A percentile compares a stretch with the other conserved stretches of the same genome.
Conservation (phyloP, 2,329 filamentous ascomycete genomes). For the Sordariomycetes sp. region DNA sequence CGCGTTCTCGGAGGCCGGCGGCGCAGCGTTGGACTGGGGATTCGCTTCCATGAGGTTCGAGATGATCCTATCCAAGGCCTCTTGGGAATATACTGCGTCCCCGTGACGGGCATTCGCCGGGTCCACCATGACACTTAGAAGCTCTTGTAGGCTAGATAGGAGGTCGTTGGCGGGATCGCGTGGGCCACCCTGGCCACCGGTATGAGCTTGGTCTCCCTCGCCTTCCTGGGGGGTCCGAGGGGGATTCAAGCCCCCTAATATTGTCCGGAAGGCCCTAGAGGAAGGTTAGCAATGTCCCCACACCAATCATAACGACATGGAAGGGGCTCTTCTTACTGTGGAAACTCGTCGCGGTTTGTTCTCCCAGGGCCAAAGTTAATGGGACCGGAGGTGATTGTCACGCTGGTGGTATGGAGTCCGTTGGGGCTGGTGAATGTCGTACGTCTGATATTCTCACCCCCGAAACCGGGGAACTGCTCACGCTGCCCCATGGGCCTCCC, state of each 20-base stretch:
- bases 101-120: constrained; percentile 47
- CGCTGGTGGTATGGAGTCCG: constrained; percentile 2
- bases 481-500: not conserved
- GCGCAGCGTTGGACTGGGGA: constrained; percentile 63
- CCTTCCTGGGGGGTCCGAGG: not conserved
- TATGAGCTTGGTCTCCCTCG: not conserved
- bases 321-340: not conserved
- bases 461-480: not conserved
- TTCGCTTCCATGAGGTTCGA: constrained; percentile 81
- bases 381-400: constrained; percentile 5
- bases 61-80: constrained; percentile 82
- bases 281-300: not conserved
- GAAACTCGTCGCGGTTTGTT: not conserved
- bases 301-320: not conserved
- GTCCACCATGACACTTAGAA: constrained; percentile 39
- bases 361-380: not conserved
- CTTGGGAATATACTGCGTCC: constrained; percentile 83
- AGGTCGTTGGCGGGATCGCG: constrained; percentile 15
- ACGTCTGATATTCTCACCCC: not conserved
- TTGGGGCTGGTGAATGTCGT: constrained; percentile 3
- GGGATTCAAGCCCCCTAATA: constrained; percentile 1
- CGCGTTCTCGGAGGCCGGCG: constrained; percentile 66
- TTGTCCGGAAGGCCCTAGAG: constrained; percentile 1
- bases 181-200: constrained; percentile 3
- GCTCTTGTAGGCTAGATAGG: constrained; percentile 33